Percentiles rank a stretch among this genome's conserved stretches.
Conservation (phyloP, 2,329 filamentous ascomycete species). For the Neospermospora avenae region DNA sequence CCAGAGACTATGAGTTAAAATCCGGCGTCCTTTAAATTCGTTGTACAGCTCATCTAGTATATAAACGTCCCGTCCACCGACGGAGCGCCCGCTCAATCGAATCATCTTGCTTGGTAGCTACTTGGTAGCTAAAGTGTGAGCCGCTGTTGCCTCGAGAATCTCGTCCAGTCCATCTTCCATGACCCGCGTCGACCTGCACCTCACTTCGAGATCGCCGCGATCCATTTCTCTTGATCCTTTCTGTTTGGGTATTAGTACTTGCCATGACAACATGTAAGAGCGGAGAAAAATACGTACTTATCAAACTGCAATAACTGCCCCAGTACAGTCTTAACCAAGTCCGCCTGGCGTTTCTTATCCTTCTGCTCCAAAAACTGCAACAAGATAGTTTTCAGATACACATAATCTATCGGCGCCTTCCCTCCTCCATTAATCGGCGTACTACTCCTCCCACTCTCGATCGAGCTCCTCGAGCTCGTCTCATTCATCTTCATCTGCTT, state of each 20-base stretch:
- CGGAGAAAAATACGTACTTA: constrained; percentile 51
- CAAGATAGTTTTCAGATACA: constrained; percentile 77
- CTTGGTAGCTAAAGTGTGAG: not conserved
- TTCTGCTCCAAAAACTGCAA: constrained; percentile 79
- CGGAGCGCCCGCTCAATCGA: not conserved
- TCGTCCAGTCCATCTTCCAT: not conserved
- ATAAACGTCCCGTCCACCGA: not conserved
- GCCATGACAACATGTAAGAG: too few species aligned
- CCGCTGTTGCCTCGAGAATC: not conserved
- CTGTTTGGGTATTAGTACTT: constrained; percentile 1
- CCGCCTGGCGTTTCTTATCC: constrained; percentile 70
- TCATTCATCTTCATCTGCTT: constrained; percentile 36
- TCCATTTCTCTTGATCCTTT: constrained; percentile 13
- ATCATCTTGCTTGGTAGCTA: not conserved
- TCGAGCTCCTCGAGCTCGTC: constrained; percentile 31
- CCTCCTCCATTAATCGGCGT: constrained; percentile 24
- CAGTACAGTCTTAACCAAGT: constrained; percentile 70
- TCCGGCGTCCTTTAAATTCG: not conserved
- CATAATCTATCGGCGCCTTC: constrained; percentile 33
- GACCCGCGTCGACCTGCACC: not conserved
- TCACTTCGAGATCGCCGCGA: constrained; percentile 11
- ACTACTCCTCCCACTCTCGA: constrained; percentile 36
- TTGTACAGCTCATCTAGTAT: constrained; percentile 1
- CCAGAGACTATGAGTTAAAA: too few species aligned
- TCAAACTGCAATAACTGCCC: constrained; percentile 75